Evolutionary conservation across 257 asterid species (phyloP), one percentile per base, ranked within the genome.

Genomic region (Penstemon newberryi): DNA sequence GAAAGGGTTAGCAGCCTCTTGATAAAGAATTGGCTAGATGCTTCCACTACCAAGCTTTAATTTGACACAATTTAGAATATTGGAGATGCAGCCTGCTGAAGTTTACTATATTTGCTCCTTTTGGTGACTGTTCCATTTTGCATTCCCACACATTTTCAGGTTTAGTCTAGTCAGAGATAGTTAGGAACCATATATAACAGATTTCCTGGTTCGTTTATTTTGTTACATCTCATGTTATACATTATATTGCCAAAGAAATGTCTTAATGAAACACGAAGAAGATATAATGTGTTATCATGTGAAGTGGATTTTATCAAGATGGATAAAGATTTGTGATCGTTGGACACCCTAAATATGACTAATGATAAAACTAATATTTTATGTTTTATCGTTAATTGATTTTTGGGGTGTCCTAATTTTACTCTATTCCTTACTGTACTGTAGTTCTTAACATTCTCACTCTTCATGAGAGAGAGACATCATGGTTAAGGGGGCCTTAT

Each of bases 31-130:
- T 55, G 43, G 12, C 19, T 39, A 36, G 44, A 60, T n/a, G 51
- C 44, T 60, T 60, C 51, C 38, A 41, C 50, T 6, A n/a, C 15
- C 8, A 12, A 59, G 36, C 65, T 59, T 42, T 60, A 60, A 33
- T 60, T 25, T 60, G 45, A 18, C 64, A 39, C 18, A 18, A n/a
- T 41, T 13, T 41, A 2, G 44, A 3, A 33, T 49, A 60, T 60
- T 41, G 25, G 1, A n/a, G 45, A 5, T 60, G 38, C n/a, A 47
- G 59, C 58, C 58, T 18, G 18, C 13, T 44, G 42, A 12, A 61
- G 5, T 43, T 57, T 37, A 12, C 25, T 57, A 12, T 42, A 44
- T 43, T 8, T 62, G 67, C 41, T 7, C 1, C 65, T 59, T 37
- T 9, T 46, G 25, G 6, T 19, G 18, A 51, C 36, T 13, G 6